These are phyloP conservation scores for Lecanoromycetidae sp. DNA, from an alignment of 2,329 filamentous ascomycete species.

Conservation along the genomic window DNA sequence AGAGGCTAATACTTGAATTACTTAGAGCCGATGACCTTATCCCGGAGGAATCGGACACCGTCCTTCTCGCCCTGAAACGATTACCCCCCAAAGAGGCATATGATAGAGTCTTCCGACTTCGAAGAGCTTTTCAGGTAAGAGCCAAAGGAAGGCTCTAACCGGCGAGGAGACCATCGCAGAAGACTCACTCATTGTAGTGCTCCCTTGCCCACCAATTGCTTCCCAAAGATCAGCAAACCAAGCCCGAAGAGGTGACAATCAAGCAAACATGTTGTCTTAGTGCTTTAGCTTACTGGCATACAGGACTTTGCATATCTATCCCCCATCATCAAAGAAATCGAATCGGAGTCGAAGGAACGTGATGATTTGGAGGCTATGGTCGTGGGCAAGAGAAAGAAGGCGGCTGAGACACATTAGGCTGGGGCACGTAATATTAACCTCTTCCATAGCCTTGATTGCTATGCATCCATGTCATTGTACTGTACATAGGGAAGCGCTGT, in stretches of 20 bases:
- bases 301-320: slow-evolving; percentile 57
- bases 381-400: slow-evolving; percentile 36
- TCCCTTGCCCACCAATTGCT: slow-evolving; percentile 55
- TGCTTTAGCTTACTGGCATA: not conserved
- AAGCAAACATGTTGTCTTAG: not conserved
- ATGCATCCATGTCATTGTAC: no score
- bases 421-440: not conserved
- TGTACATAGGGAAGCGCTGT: no score
- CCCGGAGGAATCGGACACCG: slow-evolving; percentile 77
- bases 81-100: slow-evolving; percentile 82
- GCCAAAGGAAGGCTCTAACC: slow-evolving; percentile 14
- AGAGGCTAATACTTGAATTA: not conserved
- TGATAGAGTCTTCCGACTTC: slow-evolving; percentile 94
- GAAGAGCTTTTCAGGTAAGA: slow-evolving; percentile 84
- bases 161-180: slow-evolving; percentile 16
- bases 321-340: slow-evolving; percentile 56
- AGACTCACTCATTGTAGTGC: slow-evolving; percentile 37
- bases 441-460: no score
- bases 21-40: slow-evolving; percentile 85
- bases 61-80: slow-evolving; percentile 80
- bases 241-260: slow-evolving; percentile 48
- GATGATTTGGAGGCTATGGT: slow-evolving; percentile 56
- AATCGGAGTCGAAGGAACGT: slow-evolving; percentile 54
- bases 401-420: not conserved
- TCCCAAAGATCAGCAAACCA: slow-evolving; percentile 54